Evolutionary conservation across 1,284 basidiomycete genomes (phyloP).

Genomic region (Leccinum angustisporum): DNA sequence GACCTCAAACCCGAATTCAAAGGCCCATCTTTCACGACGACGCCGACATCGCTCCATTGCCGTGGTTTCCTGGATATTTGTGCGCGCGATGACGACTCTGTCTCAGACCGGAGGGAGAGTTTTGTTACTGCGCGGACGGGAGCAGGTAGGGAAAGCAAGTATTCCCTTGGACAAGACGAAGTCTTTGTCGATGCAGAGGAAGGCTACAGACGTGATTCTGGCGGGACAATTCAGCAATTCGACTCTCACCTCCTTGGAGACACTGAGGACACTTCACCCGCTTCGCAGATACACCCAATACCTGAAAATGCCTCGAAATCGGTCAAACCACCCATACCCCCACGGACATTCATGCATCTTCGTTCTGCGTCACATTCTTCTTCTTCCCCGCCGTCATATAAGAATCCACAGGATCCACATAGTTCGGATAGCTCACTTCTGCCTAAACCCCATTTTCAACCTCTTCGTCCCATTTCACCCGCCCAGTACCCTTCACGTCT

Average conservation of each 20-base stretch:
- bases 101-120: slow-evolving; percentile 53
- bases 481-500: slow-evolving; percentile 10
- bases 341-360: slow-evolving; percentile 17
- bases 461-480: slow-evolving; percentile 12
- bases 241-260: slow-evolving; percentile 21
- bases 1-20: slow-evolving; percentile 57
- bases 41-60: slow-evolving; percentile 34
- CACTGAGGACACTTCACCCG: slow-evolving; percentile 2
- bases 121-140: slow-evolving; percentile 56
- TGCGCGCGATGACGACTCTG: slow-evolving; percentile 43
- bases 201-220: slow-evolving; percentile 20
- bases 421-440: slow-evolving; percentile 19
- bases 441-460: slow-evolving; percentile 4
- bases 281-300: slow-evolving; percentile 1
- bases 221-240: slow-evolving; percentile 24
- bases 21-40: slow-evolving; percentile 39
- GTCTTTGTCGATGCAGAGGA: slow-evolving; percentile 39
- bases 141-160: slow-evolving; percentile 29
- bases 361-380: slow-evolving; percentile 22
- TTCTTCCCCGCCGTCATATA: slow-evolving; percentile 31
- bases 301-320: slow-evolving; percentile 1
- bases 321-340: slow-evolving; percentile 25
- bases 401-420: slow-evolving; percentile 17
- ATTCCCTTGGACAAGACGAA: slow-evolving; percentile 32
- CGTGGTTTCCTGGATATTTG: slow-evolving; percentile 29